phyloP scores from a whole-genome alignment of 345 rosid species.

The Eucalyptus pumila region DNA sequence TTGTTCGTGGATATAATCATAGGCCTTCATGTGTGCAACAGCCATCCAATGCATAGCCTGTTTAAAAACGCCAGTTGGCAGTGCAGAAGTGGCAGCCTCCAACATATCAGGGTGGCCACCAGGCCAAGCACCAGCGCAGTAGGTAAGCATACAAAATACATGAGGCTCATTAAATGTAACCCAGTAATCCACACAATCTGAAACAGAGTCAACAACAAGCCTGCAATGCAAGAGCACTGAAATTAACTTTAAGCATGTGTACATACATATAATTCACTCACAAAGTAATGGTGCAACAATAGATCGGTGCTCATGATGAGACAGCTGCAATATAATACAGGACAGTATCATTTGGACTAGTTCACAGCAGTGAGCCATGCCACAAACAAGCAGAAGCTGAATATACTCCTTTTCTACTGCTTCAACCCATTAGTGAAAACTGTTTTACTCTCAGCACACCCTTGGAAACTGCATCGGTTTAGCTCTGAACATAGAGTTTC shows the following conservation, averaged over 20 bases:
- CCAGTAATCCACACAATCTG: conserved; percentile 83
- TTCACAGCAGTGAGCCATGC: not conserved
- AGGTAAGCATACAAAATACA: conserved; percentile 85
- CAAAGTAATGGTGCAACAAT: not conserved
- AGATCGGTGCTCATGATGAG: not conserved
- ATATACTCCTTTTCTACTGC: not conserved
- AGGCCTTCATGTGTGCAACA: conserved; percentile 73
- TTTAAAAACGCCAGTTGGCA: conserved; percentile 80
- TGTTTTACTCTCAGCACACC: not conserved
- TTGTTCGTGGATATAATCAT: conserved; percentile 61
- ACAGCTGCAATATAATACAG: not conserved
- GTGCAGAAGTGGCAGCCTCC: conserved; percentile 79
- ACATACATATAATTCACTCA: not conserved
- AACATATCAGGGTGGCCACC: conserved; percentile 91
- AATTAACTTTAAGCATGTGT: not conserved
- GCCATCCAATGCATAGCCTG: conserved; percentile 85
- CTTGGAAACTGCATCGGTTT: not conserved
- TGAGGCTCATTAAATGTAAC: conserved; percentile 92
- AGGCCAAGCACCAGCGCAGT: conserved; percentile 97
- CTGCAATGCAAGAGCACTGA: conserved; percentile 22
- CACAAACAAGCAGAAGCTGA: not conserved
- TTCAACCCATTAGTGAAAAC: not conserved
- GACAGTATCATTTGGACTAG: not conserved
- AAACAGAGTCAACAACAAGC: conserved; percentile 75
- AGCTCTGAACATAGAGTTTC: not conserved